Base-by-base conservation (phyloP, 73 alveolate species). In the Paraurostyla sp. region DNA sequence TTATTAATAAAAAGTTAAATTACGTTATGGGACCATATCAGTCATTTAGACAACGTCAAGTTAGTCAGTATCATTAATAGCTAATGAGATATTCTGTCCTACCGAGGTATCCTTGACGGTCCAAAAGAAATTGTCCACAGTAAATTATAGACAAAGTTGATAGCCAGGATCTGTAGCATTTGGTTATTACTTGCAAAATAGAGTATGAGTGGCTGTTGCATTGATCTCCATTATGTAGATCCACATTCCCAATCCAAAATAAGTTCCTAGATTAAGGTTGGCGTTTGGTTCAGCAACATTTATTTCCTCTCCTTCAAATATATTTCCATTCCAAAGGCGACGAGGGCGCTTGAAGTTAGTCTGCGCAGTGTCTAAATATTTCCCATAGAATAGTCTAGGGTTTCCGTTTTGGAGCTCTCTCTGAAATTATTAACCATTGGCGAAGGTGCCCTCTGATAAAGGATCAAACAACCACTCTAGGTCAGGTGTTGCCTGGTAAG, bases 181-280 rank as follows among this genome's bases (percentile, higher is more conserved):
- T 45, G 86, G 86, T 1, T 42, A 16, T 30, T 73, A 36, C 51
- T 73, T 73, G 38, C 86, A 73, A 23, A 40, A 73, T n/a, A 73
- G 48, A n/a, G 86, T 73, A 48, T 73, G 71, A 22, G 18, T 6
- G 3, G 51, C 51, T 7, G 71, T 49, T 48, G 36, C 48, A n/a
- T 20, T 43, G 11, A 73, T 73, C 3, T 73, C 86, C 71, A 49
- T 73, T 11, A 49, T 73, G 33, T 73, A 73, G 71, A 73, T 43
- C 86, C 86, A 73, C 86, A 73, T 73, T 6, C 86, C 71, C 48
- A 73, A 15, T 25, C 86, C 86, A 73, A 73, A 73, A 0, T n/a
- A 16, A 43, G 56, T 48, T 13, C 36, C 36, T 20, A 42, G 7
- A 73, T 73, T 43, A 11, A 73, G 20, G 25, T 16, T 25, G 6